Conservation (phyloP, 2,329 filamentous ascomycete species). For the Chaetomium strumarium region DNA sequence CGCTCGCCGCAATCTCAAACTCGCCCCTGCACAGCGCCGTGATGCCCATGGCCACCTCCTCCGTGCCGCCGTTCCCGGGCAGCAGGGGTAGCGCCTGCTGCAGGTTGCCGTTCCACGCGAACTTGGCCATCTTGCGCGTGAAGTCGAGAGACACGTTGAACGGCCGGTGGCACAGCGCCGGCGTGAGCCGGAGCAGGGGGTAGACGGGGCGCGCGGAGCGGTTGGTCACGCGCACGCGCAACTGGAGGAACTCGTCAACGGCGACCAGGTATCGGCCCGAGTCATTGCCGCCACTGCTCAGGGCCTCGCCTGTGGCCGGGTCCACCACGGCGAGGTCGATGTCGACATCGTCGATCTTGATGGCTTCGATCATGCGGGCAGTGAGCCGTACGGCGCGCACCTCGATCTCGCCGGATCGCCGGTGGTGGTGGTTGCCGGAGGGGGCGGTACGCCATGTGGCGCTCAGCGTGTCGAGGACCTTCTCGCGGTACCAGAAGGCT, state of each 20-base stretch:
- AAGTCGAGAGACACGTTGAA: conserved; percentile 71
- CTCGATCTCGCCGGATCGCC: conserved; percentile 64
- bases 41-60: conserved; percentile 60
- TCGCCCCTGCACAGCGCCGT: conserved; percentile 72
- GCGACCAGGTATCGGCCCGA: conserved; percentile 26
- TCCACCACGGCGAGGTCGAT: conserved; percentile 55
- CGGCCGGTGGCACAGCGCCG: conserved; percentile 67
- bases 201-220: conserved; percentile 61
- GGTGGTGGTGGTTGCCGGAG: conserved; percentile 36
- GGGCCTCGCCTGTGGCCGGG: conserved; percentile 12
- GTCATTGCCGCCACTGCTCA: conserved; percentile 16
- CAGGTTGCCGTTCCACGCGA: conserved; percentile 79
- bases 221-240: conserved; percentile 70
- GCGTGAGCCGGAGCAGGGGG: conserved; percentile 70
- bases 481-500: conserved; percentile 87
- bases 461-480: conserved; percentile 63
- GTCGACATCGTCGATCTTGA: conserved; percentile 73
- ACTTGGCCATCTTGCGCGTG: conserved; percentile 57
- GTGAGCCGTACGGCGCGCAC: conserved; percentile 69
- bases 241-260: conserved; percentile 60
- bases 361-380: conserved; percentile 72
- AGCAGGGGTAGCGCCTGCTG: conserved; percentile 67
- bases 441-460: conserved; percentile 61
- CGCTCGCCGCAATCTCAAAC: conserved; percentile 73
- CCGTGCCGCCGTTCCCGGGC: conserved; percentile 46